Evolutionary conservation across 208 protist species (phyloP).

Genomic region (Tetramitus jugosus): DNA sequence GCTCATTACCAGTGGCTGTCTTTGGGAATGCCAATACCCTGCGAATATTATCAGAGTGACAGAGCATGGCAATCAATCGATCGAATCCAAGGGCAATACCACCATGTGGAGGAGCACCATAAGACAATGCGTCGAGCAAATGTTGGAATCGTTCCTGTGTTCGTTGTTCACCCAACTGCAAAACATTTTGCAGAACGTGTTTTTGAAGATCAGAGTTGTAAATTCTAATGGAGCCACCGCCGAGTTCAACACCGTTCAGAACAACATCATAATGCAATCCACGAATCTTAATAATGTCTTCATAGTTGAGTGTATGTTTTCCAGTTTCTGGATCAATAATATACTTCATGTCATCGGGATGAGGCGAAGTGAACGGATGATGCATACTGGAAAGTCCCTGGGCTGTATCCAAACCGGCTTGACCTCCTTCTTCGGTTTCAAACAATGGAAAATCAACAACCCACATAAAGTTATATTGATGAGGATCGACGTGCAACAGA

Average conservation of each 20-base stretch:
- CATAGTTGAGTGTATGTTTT: too few species aligned
- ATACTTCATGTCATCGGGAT: neutral
- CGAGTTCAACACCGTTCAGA: slow-evolving; percentile 62
- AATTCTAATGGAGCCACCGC: slow-evolving; percentile 62
- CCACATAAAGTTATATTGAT: slow-evolving; percentile 52
- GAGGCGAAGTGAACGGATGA: slow-evolving; percentile 66
- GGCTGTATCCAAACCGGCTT: neutral
- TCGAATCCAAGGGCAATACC: slow-evolving; percentile 54
- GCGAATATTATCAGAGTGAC: slow-evolving; percentile 35
- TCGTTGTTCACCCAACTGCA: slow-evolving; percentile 23
- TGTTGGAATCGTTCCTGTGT: slow-evolving; percentile 35
- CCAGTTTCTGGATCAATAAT: too few species aligned
- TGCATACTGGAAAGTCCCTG: slow-evolving; percentile 40
- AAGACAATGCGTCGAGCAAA: slow-evolving; percentile 41
- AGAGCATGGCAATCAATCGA: slow-evolving; percentile 42
- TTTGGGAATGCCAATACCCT: slow-evolving; percentile 75
- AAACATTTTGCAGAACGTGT: slow-evolving; percentile 29
- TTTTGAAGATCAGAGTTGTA: slow-evolving; percentile 54
- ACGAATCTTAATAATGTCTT: slow-evolving; percentile 10
- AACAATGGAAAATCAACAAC: slow-evolving; percentile 62
- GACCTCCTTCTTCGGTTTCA: slow-evolving; percentile 30
- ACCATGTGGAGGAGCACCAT: slow-evolving; percentile 57
- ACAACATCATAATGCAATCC: slow-evolving; percentile 62
- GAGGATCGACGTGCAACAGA: neutral
- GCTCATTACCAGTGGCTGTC: slow-evolving; percentile 46